Percentiles rank a stretch among this genome's conserved stretches.
Conservation (phyloP, 225 moss, liverwort and hornwort species). For the Rhytidiadelphus loreus region DNA sequence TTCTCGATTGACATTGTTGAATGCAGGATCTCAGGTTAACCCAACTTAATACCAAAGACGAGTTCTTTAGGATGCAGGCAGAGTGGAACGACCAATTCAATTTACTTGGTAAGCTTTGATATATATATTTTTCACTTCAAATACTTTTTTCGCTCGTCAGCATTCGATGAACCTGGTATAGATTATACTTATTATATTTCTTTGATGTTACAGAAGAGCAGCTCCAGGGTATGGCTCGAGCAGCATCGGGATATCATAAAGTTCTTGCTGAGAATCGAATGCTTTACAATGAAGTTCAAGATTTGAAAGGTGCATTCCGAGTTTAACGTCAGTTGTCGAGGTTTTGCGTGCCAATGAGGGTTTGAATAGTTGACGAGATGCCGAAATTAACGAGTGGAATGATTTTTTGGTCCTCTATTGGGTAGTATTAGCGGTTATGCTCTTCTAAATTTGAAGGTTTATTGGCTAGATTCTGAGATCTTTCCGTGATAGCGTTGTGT, state of each 20-base stretch:
- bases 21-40: slow-evolving; percentile 39
- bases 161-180: background rate
- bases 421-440: background rate
- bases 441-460: background rate
- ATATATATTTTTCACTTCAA: background rate
- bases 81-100: slow-evolving; percentile 41
- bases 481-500: background rate
- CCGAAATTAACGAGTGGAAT: background rate
- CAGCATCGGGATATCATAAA: slow-evolving; percentile 58
- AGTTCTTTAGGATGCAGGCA: slow-evolving; percentile 37
- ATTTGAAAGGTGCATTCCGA: slow-evolving; percentile 40
- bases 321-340: background rate
- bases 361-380: background rate
- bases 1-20: background rate
- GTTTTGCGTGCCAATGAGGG: background rate
- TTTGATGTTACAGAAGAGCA: slow-evolving; percentile 39
- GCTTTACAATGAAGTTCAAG: slow-evolving; percentile 62
- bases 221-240: slow-evolving; percentile 43
- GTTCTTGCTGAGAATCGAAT: slow-evolving; percentile 51
- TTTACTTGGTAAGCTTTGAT: slow-evolving; percentile 26
- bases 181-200: background rate
- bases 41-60: slow-evolving; percentile 20
- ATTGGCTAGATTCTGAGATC: background rate
- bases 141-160: background rate
- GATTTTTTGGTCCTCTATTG: background rate